Evolutionary conservation across 768 basidiomycete species (phyloP), one percentile per base, ranked within the genome.

Genomic region (Russula ochroleuca): DNA sequence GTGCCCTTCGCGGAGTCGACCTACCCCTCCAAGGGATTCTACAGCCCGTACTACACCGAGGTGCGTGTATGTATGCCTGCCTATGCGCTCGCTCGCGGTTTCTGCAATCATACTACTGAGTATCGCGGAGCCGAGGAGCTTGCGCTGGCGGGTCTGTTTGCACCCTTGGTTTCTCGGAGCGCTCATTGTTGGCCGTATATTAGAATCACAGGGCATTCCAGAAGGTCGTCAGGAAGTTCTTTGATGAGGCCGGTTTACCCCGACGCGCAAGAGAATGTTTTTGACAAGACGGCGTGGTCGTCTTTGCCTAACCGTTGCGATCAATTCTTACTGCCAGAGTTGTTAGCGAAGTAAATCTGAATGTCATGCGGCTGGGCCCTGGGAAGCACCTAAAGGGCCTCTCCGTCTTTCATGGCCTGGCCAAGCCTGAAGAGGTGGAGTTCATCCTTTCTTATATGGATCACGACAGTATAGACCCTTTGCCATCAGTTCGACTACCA

Each of bases 331-430:
- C 9, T n/a, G n/a, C 52, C 37, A n/a, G 52, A 37, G 33, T 45
- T 28, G 48, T 6, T 63, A 88, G 85, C 8, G 85, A 85, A 61
- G 64, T 84, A 33, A 85, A 93, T 68, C 58, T 98, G 21, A 89
- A 92, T 72, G 90, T 91, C 11, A 96, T 97, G 92, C 82, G 93
- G n/a, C 81, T 96, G 78, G 95, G 95, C 7, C 95, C 95, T 2
- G 91, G 90, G 21, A 91, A 88, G 70, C 92, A 94, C 69, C 75
- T 95, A 56, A 80, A 91, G 72, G 94, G 95, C 2, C 79, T 80
- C n/a, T 80, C 77, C 17, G 78, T 96, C 10, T 86, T 91, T 80
- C 80, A 79, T 64, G 92, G 89, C 4, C 70, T 88, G 28, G 87
- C 93, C 38, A 83, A 83, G 64, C 88, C 90, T 0, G 90, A 92